Base-by-base conservation (phyloP, 768 basidiomycete genomes). In the Rhodotorula paludigena region DNA sequence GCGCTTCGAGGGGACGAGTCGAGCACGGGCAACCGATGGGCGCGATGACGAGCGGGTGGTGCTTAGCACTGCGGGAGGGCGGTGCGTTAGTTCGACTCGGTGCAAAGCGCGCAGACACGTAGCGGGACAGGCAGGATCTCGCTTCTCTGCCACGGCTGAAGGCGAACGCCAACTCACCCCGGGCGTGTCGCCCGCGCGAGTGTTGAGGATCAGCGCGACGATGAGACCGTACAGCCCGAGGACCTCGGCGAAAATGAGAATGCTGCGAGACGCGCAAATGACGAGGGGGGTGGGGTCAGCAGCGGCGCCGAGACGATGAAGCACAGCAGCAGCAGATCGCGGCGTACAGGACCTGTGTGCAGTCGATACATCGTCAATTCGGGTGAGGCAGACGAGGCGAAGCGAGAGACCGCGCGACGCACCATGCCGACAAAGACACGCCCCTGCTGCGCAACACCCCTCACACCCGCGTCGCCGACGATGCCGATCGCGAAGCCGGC, bases 401-500 rank as follows among this genome's bases (percentile, higher is more conserved):
- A 30, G 77, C 75, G 75, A 77, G 93, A 84, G 96, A 96, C 80
- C 97, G 88, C 79, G 96, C 96, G 66, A n/a, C 98, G 84, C 73
- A 96, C 94, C 91, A 75, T 74, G 63, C 73, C 73, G 53, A 75
- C 74, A 60, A 72, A 74, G 33, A 74, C 67, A 21, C 74, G 55
- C 6, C 48, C 45, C 81, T 98, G 93, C 79, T 97, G 94, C 53
- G 93, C 94, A 60, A 93, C 96, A 66, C 94, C 96, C 53, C 96
- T 84, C 36, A 98, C 96, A 83, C 96, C 94, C 68, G 94, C 93
- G 78, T 99, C 96, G 77, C 96, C 96, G 64, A 98, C 96, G 77
- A 98, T 97, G 64, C 96, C 96, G 77, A 99, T 80, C 69, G 96
- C 96, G 73, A 97, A 94, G 57, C 96, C 96, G 68, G 94, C 94